phyloP scores from a whole-genome alignment of 306 rosid genomes.

The Dalbergia cochinchinensis region DNA sequence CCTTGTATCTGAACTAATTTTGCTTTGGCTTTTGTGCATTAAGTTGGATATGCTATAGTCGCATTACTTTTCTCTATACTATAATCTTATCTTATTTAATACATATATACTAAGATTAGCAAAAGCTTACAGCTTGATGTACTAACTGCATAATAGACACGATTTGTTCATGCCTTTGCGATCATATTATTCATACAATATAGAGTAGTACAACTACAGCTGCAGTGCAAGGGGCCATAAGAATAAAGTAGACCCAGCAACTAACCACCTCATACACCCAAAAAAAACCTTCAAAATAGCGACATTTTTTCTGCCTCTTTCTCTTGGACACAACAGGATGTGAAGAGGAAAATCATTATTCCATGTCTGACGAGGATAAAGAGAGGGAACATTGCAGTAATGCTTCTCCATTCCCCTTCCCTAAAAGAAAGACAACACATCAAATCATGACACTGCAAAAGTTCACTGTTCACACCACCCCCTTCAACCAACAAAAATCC shows the following conservation, averaged over 20 bases:
- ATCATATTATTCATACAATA: constrained; percentile 39
- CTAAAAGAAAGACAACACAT: neutral
- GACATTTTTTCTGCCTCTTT: constrained; percentile 88
- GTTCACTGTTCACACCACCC: constrained; percentile 32
- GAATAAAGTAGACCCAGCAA: constrained; percentile 52
- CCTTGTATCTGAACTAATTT: no score
- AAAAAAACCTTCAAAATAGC: constrained; percentile 23
- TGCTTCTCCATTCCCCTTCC: neutral
- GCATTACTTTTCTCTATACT: neutral
- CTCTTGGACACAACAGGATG: constrained; percentile 62
- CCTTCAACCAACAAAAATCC: neutral
- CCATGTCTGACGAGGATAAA: constrained; percentile 38
- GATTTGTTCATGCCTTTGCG: constrained; percentile 12
- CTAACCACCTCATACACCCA: constrained; percentile 44
- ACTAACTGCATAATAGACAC: constrained; percentile 13
- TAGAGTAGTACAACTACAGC: no score
- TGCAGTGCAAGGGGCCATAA: constrained; percentile 29
- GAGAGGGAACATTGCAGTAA: constrained; percentile 3
- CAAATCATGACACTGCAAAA: constrained; percentile 27
- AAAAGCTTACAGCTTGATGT: constrained; percentile 2
- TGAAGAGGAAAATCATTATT: constrained; percentile 32
- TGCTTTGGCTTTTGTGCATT: no score
- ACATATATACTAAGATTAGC: constrained; percentile 1
- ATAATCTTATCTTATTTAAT: neutral
- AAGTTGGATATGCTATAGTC: no score